Conservation (phyloP, 257 asterid species). For the Nicotiana attenuata region DNA sequence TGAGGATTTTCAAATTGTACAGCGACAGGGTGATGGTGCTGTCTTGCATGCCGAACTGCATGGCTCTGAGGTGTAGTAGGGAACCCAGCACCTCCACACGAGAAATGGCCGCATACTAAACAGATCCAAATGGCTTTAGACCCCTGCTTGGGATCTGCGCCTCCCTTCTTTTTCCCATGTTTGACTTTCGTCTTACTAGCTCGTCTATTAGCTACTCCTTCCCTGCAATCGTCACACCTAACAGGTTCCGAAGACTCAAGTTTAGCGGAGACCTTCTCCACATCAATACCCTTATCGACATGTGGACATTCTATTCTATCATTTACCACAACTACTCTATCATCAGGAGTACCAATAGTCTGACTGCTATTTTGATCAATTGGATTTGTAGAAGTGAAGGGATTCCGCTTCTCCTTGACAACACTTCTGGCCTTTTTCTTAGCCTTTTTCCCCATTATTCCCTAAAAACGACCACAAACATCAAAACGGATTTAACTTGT, state of each 20-base stretch:
- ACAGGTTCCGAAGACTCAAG: constrained; percentile 33
- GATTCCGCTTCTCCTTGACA: constrained; percentile 48
- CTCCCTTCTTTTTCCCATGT: constrained; percentile 57
- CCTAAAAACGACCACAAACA: constrained; percentile 11
- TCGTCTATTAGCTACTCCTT: constrained; percentile 42
- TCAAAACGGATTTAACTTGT: background rate
- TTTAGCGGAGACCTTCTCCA: constrained; percentile 52
- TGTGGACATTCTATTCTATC: constrained; percentile 61
- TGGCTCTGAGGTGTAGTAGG: constrained; percentile 77
- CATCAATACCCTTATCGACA: constrained; percentile 44
- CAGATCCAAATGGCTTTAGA: constrained; percentile 75
- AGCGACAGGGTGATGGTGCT: constrained; percentile 57
- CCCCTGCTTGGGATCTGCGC: constrained; percentile 12
- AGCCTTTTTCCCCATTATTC: constrained; percentile 69
- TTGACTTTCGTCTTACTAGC: constrained; percentile 49
- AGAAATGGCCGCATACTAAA: constrained; percentile 68
- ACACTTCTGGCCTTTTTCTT: constrained; percentile 65
- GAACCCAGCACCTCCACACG: constrained; percentile 86
- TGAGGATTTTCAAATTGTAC: constrained; percentile 63
- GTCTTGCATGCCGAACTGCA: constrained; percentile 73
- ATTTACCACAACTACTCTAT: constrained; percentile 25
- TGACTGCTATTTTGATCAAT: constrained; percentile 19
- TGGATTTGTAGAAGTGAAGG: constrained; percentile 23
- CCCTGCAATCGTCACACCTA: constrained; percentile 73
- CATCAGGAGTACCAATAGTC: constrained; percentile 29